Percentiles rank a stretch among this genome's conserved stretches.
These are phyloP conservation scores for Naganishia friedmannii DNA, from an alignment of 768 basidiomycete genomes.

Conservation along the genomic window DNA sequence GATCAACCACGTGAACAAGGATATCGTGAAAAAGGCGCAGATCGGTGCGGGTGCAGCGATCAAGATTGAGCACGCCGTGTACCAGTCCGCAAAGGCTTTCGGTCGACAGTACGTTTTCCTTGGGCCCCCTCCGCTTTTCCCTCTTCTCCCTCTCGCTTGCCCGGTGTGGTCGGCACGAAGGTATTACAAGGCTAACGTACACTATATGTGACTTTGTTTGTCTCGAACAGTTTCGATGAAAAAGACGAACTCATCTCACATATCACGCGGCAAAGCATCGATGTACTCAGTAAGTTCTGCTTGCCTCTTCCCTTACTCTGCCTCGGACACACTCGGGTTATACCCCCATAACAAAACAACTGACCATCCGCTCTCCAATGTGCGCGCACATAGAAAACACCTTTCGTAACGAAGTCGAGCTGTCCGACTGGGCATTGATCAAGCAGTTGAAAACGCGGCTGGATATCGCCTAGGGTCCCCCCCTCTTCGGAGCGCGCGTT, in stretches of 20 bases:
- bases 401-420: slow-evolving; percentile 83
- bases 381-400: slow-evolving; percentile 58
- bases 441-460: slow-evolving; percentile 65
- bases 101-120: slow-evolving; percentile 68
- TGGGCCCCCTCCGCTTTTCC: too few species aligned
- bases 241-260: slow-evolving; percentile 90
- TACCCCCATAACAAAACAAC: too few species aligned
- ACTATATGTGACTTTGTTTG: too few species aligned
- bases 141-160: not conserved
- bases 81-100: slow-evolving; percentile 91
- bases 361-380: slow-evolving; percentile 9
- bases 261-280: slow-evolving; percentile 87
- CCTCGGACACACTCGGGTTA: too few species aligned
- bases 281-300: slow-evolving; percentile 76
- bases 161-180: too few species aligned
- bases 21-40: slow-evolving; percentile 84
- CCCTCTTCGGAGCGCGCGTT: too few species aligned
- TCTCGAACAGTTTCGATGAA: slow-evolving; percentile 60
- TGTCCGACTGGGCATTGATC: slow-evolving; percentile 90
- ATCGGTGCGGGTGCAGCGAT: slow-evolving; percentile 95
- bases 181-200: too few species aligned
- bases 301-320: too few species aligned
- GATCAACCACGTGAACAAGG: slow-evolving; percentile 88
- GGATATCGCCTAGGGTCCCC: slow-evolving; percentile 34
- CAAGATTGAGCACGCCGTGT: slow-evolving; percentile 96